Evolutionary conservation across 1,139 yeast species (phyloP).

Genomic region (Scheffersomyces titani): DNA sequence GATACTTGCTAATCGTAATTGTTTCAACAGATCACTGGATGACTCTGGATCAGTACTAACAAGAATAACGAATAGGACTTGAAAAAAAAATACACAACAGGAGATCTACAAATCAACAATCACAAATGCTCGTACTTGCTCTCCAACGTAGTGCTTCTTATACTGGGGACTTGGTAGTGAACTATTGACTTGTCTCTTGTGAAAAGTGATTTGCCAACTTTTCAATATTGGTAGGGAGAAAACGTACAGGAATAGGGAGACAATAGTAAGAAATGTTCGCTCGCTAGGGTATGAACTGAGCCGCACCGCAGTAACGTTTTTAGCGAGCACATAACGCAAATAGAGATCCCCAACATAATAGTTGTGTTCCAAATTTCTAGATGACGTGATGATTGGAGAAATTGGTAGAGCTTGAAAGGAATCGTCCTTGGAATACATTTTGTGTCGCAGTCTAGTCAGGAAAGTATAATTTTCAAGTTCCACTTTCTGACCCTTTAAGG

Average conservation of each 20-base stretch:
- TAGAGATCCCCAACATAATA: too few relatives aligned
- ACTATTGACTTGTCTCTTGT: too few relatives aligned
- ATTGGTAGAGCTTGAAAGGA: too few relatives aligned
- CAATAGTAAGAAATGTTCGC: not conserved
- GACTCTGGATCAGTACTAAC: not conserved
- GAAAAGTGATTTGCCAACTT: not conserved
- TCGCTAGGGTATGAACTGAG: not conserved
- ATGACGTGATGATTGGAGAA: too few relatives aligned
- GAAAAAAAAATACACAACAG: not conserved
- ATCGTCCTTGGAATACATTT: too few relatives aligned
- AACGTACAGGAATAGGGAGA: not conserved
- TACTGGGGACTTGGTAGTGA: not conserved
- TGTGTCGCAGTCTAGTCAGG: too few relatives aligned
- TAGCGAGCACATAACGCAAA: too few relatives aligned
- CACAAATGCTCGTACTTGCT: not conserved
- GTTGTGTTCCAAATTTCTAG: too few relatives aligned
- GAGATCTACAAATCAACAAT: not conserved
- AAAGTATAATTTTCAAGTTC: too few relatives aligned
- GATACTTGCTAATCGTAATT: not conserved
- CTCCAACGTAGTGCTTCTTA: not conserved
- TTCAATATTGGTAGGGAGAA: not conserved
- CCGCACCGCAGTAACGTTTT: not conserved
- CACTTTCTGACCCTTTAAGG: too few relatives aligned
- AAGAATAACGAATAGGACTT: too few relatives aligned
- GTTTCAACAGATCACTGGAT: not conserved